Evolutionary conservation across 2,329 filamentous ascomycete genomes (phyloP).

Genomic region (Seiridium cupressi): DNA sequence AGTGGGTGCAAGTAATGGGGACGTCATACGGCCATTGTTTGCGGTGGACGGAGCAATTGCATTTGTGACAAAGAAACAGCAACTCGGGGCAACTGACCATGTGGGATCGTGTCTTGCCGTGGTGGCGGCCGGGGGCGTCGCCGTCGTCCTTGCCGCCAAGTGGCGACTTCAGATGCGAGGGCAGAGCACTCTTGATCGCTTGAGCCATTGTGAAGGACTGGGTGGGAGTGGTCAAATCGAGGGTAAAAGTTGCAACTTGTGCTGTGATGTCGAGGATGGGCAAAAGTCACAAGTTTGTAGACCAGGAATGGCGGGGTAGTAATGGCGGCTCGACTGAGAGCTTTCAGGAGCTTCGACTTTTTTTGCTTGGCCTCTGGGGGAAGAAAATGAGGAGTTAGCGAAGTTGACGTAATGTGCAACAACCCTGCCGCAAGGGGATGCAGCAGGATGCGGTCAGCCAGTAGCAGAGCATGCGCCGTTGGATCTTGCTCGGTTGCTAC

Average conservation of each 20-base stretch:
- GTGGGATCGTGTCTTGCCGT: constrained; percentile 83
- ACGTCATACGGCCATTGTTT: background rate
- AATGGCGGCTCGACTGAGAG: background rate
- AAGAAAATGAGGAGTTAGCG: constrained; percentile 1
- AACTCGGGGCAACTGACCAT: constrained; percentile 62
- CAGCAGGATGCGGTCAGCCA: background rate
- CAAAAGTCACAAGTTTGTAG: background rate
- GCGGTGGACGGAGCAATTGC: background rate
- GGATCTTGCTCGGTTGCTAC: background rate
- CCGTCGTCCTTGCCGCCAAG: constrained; percentile 24
- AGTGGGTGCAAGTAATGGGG: background rate
- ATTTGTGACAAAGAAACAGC: background rate
- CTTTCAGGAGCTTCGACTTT: constrained; percentile 9
- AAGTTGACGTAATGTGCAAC: constrained; percentile 6
- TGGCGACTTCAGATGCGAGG: constrained; percentile 74
- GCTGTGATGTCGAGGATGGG: background rate
- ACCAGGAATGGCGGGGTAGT: constrained; percentile 3
- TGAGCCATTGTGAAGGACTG: constrained; percentile 59
- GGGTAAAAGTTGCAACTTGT: background rate
- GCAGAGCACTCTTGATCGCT: constrained; percentile 71
- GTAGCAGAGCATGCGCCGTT: background rate
- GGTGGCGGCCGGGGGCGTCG: constrained; percentile 64
- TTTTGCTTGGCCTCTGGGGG: background rate
- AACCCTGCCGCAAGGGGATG: background rate
- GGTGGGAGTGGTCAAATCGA: background rate